phyloP scores from a whole-genome alignment of 108 stramenopile species.

The Skeletonema marinoi region DNA sequence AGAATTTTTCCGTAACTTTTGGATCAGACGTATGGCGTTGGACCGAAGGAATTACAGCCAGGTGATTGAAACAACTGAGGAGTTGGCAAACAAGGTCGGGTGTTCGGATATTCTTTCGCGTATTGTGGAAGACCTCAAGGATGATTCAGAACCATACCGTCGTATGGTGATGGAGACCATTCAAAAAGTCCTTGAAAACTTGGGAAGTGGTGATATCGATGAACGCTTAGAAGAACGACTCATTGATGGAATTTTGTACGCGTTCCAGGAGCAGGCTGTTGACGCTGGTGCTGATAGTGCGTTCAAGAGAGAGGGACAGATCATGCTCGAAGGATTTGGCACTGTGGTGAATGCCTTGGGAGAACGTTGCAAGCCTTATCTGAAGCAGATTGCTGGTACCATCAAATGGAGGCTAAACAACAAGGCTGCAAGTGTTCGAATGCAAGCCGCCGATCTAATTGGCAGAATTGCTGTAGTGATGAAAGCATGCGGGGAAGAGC shows the following conservation, averaged over 20 bases:
- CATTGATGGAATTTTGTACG: constrained; percentile 98
- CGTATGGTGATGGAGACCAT: constrained; percentile 99
- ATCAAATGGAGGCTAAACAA: constrained; percentile 99
- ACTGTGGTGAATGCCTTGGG: constrained; percentile 97
- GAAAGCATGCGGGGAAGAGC: constrained; percentile 97
- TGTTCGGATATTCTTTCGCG: constrained; percentile 92
- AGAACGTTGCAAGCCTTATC: constrained; percentile 95
- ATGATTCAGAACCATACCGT: constrained; percentile 98
- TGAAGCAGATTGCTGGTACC: constrained; percentile 97
- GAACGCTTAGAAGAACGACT: constrained; percentile 96
- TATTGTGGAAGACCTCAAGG: constrained; percentile 99
- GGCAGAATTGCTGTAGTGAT: constrained; percentile 97
- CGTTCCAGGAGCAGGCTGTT: constrained; percentile 98
- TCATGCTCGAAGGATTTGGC: constrained; percentile 98
- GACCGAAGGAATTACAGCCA: constrained; percentile 97
- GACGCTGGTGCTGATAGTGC: constrained; percentile 72
- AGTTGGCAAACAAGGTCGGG: constrained; percentile 98
- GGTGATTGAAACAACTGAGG: constrained; percentile 98
- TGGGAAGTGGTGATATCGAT: constrained; percentile 95
- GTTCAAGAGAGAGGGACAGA: constrained; percentile 75
- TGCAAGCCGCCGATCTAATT: constrained; percentile 99
- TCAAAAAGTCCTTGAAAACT: constrained; percentile 90
- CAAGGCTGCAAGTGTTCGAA: constrained; percentile 96
- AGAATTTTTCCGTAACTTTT: constrained; percentile 98
- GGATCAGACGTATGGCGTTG: constrained; percentile 98